phyloP scores from a whole-genome alignment of 2,329 filamentous ascomycete genomes.

The Aspergillus sp. region DNA sequence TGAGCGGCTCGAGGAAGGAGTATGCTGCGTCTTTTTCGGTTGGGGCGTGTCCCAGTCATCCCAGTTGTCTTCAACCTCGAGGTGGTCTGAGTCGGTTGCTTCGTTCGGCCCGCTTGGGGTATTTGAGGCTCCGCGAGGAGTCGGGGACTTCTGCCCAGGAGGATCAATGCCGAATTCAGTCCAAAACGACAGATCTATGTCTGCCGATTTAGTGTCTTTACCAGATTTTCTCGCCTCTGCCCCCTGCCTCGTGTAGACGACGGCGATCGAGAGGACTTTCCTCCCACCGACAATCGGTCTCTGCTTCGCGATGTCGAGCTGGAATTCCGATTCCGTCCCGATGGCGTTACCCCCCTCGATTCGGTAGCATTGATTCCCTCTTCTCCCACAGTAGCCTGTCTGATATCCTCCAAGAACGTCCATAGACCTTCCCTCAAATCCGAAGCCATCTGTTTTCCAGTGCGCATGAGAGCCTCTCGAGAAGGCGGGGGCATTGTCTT shows the following conservation, averaged over 20 bases:
- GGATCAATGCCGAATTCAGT: constrained; percentile 48
- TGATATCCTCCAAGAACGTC: constrained; percentile 92
- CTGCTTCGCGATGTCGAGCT: constrained; percentile 29
- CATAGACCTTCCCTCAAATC: constrained; percentile 86
- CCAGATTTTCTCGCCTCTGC: constrained; percentile 29
- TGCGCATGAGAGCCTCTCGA: constrained; percentile 50
- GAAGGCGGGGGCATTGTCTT: constrained; percentile 41
- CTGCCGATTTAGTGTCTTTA: constrained; percentile 38
- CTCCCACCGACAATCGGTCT: constrained; percentile 25
- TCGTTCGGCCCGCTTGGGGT: constrained; percentile 33
- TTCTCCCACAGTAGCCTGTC: constrained; percentile 93
- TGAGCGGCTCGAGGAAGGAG: constrained; percentile 44
- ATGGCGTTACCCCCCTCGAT: constrained; percentile 28
- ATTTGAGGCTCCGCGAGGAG: constrained; percentile 22
- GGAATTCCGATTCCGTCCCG: constrained; percentile 16
- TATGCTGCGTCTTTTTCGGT: constrained; percentile 31
- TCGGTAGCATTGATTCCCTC: constrained; percentile 66
- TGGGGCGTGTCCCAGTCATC: constrained; percentile 53
- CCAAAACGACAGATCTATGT: constrained; percentile 46
- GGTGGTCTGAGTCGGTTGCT: constrained; percentile 28
- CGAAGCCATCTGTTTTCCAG: constrained; percentile 73
- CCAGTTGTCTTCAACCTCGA: constrained; percentile 48
- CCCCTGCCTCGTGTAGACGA: constrained; percentile 25
- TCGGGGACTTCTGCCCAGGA: constrained; percentile 36
- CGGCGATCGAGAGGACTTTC: constrained; percentile 24